Percentiles rank a stretch among this genome's conserved stretches.
Conservation (phyloP, 345 rosid species). For the Limnanthes douglasii region DNA sequence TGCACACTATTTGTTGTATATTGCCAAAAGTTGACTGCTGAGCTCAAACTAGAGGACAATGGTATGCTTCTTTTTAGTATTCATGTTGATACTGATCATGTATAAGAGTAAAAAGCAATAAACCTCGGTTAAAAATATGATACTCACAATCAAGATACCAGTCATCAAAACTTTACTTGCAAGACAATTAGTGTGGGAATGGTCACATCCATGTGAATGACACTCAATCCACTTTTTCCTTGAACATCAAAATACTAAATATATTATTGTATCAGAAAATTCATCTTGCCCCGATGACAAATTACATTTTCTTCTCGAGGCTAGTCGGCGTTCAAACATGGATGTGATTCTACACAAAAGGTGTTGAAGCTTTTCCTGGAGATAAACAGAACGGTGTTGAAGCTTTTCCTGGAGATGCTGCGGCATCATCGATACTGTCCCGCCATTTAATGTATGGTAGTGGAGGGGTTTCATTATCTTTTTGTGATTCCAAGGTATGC, state of each 20-base stretch:
- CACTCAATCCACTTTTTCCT: conserved; percentile 2
- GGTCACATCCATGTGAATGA: too few species aligned
- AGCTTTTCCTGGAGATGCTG: too few species aligned
- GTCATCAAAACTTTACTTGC: too few species aligned
- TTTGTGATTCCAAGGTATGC: conserved; percentile 40
- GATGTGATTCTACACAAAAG: conserved; percentile 45
- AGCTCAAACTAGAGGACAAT: conserved; percentile 28
- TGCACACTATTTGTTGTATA: conserved; percentile 46
- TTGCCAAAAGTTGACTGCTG: conserved; percentile 38
- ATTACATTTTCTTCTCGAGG: conserved; percentile 42
- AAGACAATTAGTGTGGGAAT: too few species aligned
- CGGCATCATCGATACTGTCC: conserved; percentile 45
- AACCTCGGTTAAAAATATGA: too few species aligned
- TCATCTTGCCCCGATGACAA: conserved; percentile 31
- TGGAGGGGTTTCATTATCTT: conserved; percentile 19
- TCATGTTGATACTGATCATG: too few species aligned
- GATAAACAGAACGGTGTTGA: too few species aligned
- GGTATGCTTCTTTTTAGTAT: too few species aligned
- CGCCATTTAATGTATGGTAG: conserved; percentile 35
- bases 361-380: conserved; percentile 45
- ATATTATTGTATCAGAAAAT: conserved; percentile 27
- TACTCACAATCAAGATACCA: conserved; percentile 1
- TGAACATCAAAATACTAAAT: conserved; percentile 17
- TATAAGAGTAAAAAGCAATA: too few species aligned
- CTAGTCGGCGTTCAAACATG: conserved; percentile 53